Evolutionary conservation across 495 filamentous ascomycete genomes (phyloP).

Genomic region (Talaromyces proteolyticus): DNA sequence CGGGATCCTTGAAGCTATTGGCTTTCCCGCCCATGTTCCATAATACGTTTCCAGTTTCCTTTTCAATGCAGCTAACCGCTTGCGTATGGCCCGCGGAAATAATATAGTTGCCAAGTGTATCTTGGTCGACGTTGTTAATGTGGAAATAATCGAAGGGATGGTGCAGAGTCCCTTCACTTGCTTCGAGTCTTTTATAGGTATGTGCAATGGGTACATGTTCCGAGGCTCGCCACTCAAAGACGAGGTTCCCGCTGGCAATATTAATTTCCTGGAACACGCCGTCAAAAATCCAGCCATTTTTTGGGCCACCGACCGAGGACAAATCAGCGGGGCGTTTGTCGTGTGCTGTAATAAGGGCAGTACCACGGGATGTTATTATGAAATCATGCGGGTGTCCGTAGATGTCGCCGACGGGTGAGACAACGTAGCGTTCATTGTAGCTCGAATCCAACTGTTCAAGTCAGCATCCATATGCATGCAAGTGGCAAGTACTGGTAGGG

Average conservation of each 20-base stretch:
- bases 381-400: conserved; percentile 40
- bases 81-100: conserved; percentile 51
- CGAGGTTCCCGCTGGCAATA: conserved; percentile 29
- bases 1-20: conserved; percentile 25
- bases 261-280: conserved; percentile 41
- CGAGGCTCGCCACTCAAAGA: conserved; percentile 36
- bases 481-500: neutral
- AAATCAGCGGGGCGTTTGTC: conserved; percentile 40
- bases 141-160: conserved; percentile 46
- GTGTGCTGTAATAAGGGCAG: conserved; percentile 47
- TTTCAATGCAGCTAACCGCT: conserved; percentile 35
- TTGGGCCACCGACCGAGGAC: conserved; percentile 34
- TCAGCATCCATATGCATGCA: neutral
- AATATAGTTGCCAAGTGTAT: conserved; percentile 47
- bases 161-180: conserved; percentile 10
- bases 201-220: conserved; percentile 18
- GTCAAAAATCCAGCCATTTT: conserved; percentile 36
- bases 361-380: conserved; percentile 37
- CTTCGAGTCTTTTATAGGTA: conserved; percentile 15
- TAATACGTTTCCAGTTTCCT: conserved; percentile 49
- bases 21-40: conserved; percentile 49
- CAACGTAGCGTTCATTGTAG: conserved; percentile 32
- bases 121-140: conserved; percentile 55
- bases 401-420: conserved; percentile 27
- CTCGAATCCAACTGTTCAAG: conserved; percentile 35